Conservation (phyloP, 352 stramenopile species). For the Globisporangium splendens region DNA sequence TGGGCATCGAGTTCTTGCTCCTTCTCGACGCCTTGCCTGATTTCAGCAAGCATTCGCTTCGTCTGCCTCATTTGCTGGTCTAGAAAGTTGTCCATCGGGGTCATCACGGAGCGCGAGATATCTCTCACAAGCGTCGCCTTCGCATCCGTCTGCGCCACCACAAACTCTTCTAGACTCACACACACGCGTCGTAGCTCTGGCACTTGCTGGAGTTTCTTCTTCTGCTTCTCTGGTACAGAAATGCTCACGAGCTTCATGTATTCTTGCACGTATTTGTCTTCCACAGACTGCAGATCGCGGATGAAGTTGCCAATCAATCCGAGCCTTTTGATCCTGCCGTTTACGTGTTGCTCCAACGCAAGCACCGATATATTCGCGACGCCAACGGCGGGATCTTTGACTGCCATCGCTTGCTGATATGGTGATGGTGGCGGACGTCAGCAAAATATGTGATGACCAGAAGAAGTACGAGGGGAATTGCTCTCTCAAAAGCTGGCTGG, state of each 20-base stretch:
- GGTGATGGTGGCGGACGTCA: not conserved
- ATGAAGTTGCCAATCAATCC: conserved; percentile 23
- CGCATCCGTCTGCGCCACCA: conserved; percentile 15
- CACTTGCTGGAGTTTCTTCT: conserved; percentile 5
- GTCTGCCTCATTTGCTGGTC: conserved; percentile 34
- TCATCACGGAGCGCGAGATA: conserved; percentile 22
- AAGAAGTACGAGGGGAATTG: no score
- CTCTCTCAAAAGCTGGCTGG: not conserved
- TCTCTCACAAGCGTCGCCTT: conserved; percentile 25
- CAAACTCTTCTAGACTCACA: conserved; percentile 21
- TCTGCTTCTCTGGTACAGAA: conserved; percentile 8
- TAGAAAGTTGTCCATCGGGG: conserved; percentile 30
- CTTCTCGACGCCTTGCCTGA: conserved; percentile 36
- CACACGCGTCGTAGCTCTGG: conserved; percentile 25
- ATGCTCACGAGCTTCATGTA: conserved; percentile 25
- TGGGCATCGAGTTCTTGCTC: conserved; percentile 31
- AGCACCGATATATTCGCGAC: not conserved
- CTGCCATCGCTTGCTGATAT: conserved; percentile 1
- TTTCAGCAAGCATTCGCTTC: conserved; percentile 36
- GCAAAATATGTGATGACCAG: no score
- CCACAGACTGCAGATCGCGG: conserved; percentile 23
- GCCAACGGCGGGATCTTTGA: not conserved
- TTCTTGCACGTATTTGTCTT: conserved; percentile 34
- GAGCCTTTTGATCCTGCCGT: conserved; percentile 27
- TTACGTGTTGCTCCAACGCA: conserved; percentile 28